These are phyloP conservation scores for Annona cherimola DNA, from an alignment of 164 flowering plant species.

Conservation along the genomic window DNA sequence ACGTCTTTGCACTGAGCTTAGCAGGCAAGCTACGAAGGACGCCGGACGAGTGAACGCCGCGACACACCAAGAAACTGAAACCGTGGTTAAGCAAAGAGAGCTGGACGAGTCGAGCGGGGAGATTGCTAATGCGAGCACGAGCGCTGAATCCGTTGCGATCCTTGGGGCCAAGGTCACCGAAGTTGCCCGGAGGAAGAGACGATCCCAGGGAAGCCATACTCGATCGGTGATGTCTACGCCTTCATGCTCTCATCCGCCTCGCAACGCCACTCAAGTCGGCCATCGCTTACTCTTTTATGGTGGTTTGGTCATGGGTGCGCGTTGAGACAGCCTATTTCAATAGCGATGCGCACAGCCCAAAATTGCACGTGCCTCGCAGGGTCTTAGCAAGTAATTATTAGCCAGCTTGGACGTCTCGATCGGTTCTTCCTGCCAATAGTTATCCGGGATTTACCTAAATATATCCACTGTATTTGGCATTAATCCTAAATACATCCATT, in stretches of 20 bases:
- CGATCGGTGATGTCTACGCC: neutral
- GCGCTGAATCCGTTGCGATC: neutral
- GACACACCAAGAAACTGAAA: neutral
- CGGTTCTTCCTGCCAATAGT: too few relatives aligned
- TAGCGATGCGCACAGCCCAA: too few relatives aligned
- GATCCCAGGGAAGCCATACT: neutral
- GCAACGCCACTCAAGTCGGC: neutral
- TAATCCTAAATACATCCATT: too few relatives aligned
- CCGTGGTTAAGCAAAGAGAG: neutral
- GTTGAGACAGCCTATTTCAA: too few relatives aligned
- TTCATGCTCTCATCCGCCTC: neutral
- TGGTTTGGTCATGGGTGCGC: too few relatives aligned
- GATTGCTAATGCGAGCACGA: neutral
- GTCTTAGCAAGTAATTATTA: too few relatives aligned
- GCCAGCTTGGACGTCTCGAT: too few relatives aligned
- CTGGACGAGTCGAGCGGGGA: neutral
- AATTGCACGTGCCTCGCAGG: too few relatives aligned
- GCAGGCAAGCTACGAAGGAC: neutral
- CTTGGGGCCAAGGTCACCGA: neutral
- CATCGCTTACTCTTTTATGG: neutral
- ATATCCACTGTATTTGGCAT: too few relatives aligned
- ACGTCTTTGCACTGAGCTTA: neutral
- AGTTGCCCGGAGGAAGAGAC: neutral
- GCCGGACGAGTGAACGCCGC: neutral
- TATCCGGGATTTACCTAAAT: too few relatives aligned